Conservation (phyloP, 2,329 filamentous ascomycete species). For the Chaetomium olivaceum region DNA sequence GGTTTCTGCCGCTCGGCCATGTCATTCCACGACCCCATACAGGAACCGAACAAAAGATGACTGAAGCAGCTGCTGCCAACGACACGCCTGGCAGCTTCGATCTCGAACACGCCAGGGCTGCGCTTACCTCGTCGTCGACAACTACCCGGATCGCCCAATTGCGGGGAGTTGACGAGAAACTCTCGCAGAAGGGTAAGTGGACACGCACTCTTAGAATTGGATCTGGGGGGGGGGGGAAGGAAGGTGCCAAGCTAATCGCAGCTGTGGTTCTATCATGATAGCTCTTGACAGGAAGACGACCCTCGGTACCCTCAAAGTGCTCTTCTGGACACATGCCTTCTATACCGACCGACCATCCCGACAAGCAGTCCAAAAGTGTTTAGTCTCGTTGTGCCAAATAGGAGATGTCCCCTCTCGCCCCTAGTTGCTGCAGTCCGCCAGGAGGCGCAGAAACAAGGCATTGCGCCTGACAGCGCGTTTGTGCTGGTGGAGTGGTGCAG, state of each 20-base stretch:
- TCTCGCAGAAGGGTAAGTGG: constrained; percentile 58
- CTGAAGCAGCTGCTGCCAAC: constrained; percentile 50
- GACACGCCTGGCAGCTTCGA: constrained; percentile 49
- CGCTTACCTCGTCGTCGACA: constrained; percentile 64
- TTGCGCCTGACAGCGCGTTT: constrained; percentile 80
- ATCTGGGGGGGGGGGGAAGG: not conserved
- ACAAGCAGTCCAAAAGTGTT: constrained; percentile 77
- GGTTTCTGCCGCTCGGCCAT: constrained; percentile 36
- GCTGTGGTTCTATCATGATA: constrained; percentile 31
- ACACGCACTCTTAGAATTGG: constrained; percentile 30
- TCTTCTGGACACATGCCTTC: constrained; percentile 84
- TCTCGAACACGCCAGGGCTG: constrained; percentile 50
- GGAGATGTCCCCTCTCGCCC: constrained; percentile 58
- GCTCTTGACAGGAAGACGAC: constrained; percentile 53
- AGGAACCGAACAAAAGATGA: constrained; percentile 46
- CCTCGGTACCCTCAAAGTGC: constrained; percentile 62
- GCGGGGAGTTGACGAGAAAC: constrained; percentile 56
- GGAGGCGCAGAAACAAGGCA: constrained; percentile 74
- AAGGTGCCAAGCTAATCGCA: constrained; percentile 16
- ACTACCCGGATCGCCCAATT: constrained; percentile 55
- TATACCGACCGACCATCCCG: constrained; percentile 86
- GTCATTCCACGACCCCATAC: constrained; percentile 39
- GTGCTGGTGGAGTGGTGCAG: constrained; percentile 90
- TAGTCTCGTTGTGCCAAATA: constrained; percentile 63
- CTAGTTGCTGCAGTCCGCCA: constrained; percentile 67